Evolutionary conservation across 257 asterid species (phyloP), one percentile per base, ranked within the genome.

Genomic region (Fraxinus quadrangulata): DNA sequence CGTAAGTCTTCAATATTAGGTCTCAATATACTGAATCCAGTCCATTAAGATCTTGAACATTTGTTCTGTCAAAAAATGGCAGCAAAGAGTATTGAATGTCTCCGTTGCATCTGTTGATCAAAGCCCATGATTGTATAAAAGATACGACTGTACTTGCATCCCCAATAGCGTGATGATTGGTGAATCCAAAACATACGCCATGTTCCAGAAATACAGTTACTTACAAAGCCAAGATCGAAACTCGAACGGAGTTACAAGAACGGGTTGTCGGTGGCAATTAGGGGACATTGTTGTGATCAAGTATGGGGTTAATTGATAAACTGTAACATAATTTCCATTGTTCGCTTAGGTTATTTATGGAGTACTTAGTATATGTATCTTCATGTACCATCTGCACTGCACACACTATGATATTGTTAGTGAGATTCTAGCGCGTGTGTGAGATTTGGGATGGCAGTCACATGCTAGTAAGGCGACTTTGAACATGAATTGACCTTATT

Each of bases 61-160:
- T 10, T 0, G 68, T 37, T 68, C 89, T 19, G 13, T 80, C 88
- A 21, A 56, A 82, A 73, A 37, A 67, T 0, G 84, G 81, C 8
- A 78, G 36, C 0, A 23, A 51, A 37, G 36, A 23, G 40, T 56
- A 47, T 40, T 74, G 47, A n/a, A 19, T 39, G 33, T 73, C 67
- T 2, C 67, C 67, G 1, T 75, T 67, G 23, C 30, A 30, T 42
- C 66, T 72, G 11, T 73, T 59, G 49, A 87, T 59, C 2, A 54
- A 23, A 1, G 86, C 80, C 87, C 87, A 80, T 0, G 78, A 49
- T 3, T 11, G 61, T 6, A 66, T 28, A 66, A 80, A 77, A 16
- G 14, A 10, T 11, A n/a, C 23, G 1, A 78, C 56, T 1, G 72
- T 73, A 2, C n/a, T 45, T 33, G 81, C 86, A n/a, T 80, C 86